Evolutionary conservation across 2,329 filamentous ascomycete genomes (phyloP).

Genomic region (Aspergillus oerlinghausenensis): DNA sequence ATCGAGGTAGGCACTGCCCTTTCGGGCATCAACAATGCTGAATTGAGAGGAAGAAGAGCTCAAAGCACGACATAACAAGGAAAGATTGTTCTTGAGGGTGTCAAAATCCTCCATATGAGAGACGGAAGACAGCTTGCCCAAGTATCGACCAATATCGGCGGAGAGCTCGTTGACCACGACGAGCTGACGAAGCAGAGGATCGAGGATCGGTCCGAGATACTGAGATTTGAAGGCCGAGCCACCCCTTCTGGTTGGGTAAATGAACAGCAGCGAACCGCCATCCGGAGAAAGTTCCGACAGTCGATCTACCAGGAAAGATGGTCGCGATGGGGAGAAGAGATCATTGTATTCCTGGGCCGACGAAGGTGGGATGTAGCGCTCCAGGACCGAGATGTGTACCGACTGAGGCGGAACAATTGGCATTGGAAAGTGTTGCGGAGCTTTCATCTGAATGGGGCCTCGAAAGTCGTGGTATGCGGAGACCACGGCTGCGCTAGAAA

Average conservation of each 20-base stretch:
- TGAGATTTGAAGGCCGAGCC: constrained; percentile 55
- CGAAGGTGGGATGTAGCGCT: constrained; percentile 62
- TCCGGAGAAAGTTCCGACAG: constrained; percentile 55
- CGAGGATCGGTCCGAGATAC: constrained; percentile 58
- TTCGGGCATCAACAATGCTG: constrained; percentile 47
- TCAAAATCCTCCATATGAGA: constrained; percentile 53
- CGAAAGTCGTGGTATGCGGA: constrained; percentile 54
- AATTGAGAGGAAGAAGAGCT: constrained; percentile 38
- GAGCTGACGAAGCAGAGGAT: constrained; percentile 56
- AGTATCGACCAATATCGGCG: constrained; percentile 50
- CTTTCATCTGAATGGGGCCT: constrained; percentile 38
- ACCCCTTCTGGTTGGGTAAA: constrained; percentile 58
- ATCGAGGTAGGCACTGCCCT: constrained; percentile 48
- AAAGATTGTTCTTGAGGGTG: constrained; percentile 42
- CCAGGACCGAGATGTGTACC: constrained; percentile 58
- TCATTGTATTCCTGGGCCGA: constrained; percentile 55
- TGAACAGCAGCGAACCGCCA: constrained; percentile 55
- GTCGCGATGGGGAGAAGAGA: constrained; percentile 52
- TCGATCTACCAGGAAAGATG: constrained; percentile 58
- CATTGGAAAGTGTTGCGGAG: constrained; percentile 47
- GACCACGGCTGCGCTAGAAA: constrained; percentile 58
- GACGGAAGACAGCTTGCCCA: constrained; percentile 53
- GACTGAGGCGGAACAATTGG: constrained; percentile 58
- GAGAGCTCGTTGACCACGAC: constrained; percentile 56
- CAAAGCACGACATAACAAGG: constrained; percentile 36